Evolutionary conservation across 352 stramenopile genomes (phyloP).

Genomic region (Globisporangium parvum): DNA sequence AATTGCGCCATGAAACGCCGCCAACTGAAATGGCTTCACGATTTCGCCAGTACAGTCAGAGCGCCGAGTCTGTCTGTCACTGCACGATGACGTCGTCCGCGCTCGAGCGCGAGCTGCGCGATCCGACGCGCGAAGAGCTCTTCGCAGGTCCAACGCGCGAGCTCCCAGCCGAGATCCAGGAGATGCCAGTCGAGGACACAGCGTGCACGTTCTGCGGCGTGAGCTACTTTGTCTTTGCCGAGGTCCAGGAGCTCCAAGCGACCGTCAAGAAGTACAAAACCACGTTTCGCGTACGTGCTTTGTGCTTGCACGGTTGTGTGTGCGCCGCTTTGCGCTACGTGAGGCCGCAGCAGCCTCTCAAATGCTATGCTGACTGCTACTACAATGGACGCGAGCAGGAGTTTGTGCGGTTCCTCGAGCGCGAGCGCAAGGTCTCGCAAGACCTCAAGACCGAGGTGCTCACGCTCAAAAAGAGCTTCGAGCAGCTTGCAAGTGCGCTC

Average conservation of each 20-base stretch:
- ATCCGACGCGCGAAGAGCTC: conserved; percentile 14
- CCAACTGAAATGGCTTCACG: no score
- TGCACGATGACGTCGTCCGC: conserved; percentile 8
- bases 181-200: conserved; percentile 61
- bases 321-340: not conserved
- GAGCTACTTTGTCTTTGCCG: conserved; percentile 83
- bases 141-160: conserved; percentile 61
- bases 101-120: conserved; percentile 3
- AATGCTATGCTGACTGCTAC: not conserved
- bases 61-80: no score
- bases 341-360: no score
- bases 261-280: conserved; percentile 69
- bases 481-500: conserved; percentile 18
- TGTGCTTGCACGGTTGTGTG: not conserved
- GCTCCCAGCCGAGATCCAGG: conserved; percentile 60
- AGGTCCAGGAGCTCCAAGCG: conserved; percentile 70
- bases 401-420: conserved; percentile 66
- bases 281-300: conserved; percentile 54
- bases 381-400: conserved; percentile 15
- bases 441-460: conserved; percentile 33
- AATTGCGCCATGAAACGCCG: no score
- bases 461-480: conserved; percentile 31
- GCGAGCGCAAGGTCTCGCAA: conserved; percentile 35
- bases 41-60: no score
- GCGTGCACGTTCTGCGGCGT: conserved; percentile 82